Percentiles rank a stretch among this genome's conserved stretches.
Evolutionary conservation across 768 basidiomycete genomes (phyloP).

Genomic region (Termitomyces sp.): DNA sequence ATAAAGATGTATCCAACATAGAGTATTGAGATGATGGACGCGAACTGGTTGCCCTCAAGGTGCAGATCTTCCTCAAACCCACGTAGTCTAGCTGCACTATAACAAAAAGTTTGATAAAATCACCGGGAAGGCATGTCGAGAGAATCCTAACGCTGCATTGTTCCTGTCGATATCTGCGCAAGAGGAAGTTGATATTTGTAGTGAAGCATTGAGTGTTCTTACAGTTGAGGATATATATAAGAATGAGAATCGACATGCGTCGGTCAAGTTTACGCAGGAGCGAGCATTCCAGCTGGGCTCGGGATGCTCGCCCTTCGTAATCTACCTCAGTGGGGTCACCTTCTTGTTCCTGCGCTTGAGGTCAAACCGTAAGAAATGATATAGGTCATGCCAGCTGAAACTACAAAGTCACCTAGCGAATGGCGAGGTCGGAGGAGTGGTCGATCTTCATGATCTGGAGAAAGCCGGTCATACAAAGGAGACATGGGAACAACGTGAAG

Average conservation of each 20-base stretch:
- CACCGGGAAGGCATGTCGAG: neutral
- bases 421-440: constrained; percentile 7
- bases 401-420: neutral
- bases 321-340: neutral
- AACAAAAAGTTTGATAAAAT: neutral
- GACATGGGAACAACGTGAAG: neutral
- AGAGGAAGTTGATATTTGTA: neutral
- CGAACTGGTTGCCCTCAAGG: constrained; percentile 57
- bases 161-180: constrained; percentile 64
- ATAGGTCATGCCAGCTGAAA: neutral
- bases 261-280: constrained; percentile 51
- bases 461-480: neutral
- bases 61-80: constrained; percentile 68
- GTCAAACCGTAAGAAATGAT: neutral
- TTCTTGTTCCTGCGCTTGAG: neutral
- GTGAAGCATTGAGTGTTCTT: constrained; percentile 16
- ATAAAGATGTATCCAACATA: constrained; percentile 74
- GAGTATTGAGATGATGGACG: constrained; percentile 60
- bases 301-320: constrained; percentile 26
- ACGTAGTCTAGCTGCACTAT: constrained; percentile 63
- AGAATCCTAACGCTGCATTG: constrained; percentile 38
- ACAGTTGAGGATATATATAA: constrained; percentile 50
- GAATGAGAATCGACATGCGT: constrained; percentile 47
- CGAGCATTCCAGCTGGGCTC: constrained; percentile 43
- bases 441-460: constrained; percentile 5